phyloP scores from a whole-genome alignment of 495 filamentous ascomycete genomes.

The Parachaetomium inaequale region DNA sequence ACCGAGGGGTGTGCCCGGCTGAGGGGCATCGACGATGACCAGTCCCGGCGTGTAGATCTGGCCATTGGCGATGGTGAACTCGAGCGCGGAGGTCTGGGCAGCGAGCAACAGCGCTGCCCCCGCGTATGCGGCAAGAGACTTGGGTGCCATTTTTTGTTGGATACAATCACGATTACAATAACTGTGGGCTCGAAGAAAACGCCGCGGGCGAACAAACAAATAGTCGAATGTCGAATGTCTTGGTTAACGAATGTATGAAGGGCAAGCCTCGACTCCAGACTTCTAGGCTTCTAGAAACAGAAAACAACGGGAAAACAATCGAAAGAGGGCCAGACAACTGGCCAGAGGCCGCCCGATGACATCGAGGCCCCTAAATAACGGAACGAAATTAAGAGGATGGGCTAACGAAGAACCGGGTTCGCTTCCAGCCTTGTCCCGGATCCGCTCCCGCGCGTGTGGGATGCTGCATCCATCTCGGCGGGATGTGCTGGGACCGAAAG shows the following conservation, averaged over 20 bases:
- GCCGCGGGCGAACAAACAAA: background rate
- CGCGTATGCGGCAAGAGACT: background rate
- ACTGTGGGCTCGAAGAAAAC: background rate
- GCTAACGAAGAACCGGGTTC: constrained; percentile 11
- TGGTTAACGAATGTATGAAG: constrained; percentile 2
- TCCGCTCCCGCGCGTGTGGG: constrained; percentile 7
- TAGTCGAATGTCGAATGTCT: background rate
- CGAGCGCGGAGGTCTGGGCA: constrained; percentile 24
- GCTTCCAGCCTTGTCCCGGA: constrained; percentile 6
- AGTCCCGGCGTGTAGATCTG: constrained; percentile 64
- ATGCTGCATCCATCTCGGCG: background rate
- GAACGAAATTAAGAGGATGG: constrained; percentile 28
- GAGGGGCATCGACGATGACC: constrained; percentile 60
- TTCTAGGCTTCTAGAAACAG: constrained; percentile 5
- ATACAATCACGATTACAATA: background rate
- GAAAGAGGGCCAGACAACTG: background rate
- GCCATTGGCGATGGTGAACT: constrained; percentile 54
- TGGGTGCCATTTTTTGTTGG: background rate
- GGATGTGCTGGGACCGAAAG: constrained; percentile 13
- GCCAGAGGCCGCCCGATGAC: background rate
- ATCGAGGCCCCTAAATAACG: constrained; percentile 18
- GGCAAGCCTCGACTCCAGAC: background rate
- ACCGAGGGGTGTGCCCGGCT: constrained; percentile 63
- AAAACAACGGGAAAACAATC: background rate
- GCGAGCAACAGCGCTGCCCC: constrained; percentile 17